Base-by-base conservation (phyloP, 129 eudicot species). In the Dittrichia graveolens region DNA sequence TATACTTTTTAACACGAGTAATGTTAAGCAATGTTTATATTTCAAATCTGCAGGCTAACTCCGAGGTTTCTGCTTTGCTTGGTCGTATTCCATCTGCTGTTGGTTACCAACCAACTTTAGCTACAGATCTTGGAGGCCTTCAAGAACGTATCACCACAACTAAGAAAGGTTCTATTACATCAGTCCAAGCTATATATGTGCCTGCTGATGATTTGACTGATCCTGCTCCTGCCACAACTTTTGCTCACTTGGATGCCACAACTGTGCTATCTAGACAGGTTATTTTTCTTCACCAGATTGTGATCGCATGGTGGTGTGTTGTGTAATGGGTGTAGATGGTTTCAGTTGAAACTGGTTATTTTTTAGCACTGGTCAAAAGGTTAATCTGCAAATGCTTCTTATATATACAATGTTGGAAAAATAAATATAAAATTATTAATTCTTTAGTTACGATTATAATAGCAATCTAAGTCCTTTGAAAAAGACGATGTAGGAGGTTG, bases 161-260 rank as follows among this genome's bases (percentile, higher is more conserved):
- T 6, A 90, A 87, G 85, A 90, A 90, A 24, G 97, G 97, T 72
- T 91, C 97, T 38, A 91, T 91, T 50, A 91, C 95, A 55, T 91
- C 97, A 0, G 95, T 91, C 46, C 97, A 88, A 76, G 97, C 97
- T 50, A 91, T 91, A 24, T 91, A 91, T 72, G 97, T 91, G 73
- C 97, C 97, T 54, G 97, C 97, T 76, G 95, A 91, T 80, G 97
- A 91, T 80, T 85, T 91, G 88, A 91, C 97, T 2, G 97, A 91
- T 83, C 97, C 97, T 58, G 96, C 97, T 69, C 97, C 97, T 19
- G 96, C 97, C 54, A 91, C 97, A 16, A 91, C 97, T 34, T 91
- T 91, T 79, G 97, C 97, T 84, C 97, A 91, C 83, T 91, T 91
- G 86, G 97, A 91, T 79, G 97, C 97, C 78, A 91, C 97, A 35